A percentile compares a stretch with the other conserved stretches of the same genome.
These are phyloP conservation scores for Chlorociboria aeruginascens DNA, from an alignment of 495 filamentous ascomycete genomes.

Conservation along the genomic window DNA sequence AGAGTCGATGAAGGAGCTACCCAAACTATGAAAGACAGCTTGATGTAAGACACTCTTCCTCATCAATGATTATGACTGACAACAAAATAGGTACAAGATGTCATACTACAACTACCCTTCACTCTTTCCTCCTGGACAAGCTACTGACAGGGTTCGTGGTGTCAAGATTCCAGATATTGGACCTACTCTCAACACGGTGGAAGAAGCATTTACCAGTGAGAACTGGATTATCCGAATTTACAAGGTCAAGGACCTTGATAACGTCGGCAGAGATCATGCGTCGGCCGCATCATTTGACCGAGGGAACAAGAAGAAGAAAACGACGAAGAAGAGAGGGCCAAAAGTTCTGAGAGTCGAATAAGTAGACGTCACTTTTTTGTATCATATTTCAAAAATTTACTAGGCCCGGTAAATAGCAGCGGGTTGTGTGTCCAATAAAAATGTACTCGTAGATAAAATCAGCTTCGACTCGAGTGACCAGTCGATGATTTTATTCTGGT, in stretches of 20 bases:
- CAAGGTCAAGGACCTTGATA: slow-evolving; percentile 98
- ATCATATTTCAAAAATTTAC: slow-evolving; percentile 15
- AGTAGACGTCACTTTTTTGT: slow-evolving; percentile 13
- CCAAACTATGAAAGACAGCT: slow-evolving; percentile 96
- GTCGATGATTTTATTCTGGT: neutral
- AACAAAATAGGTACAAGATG: slow-evolving; percentile 87
- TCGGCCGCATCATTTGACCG: slow-evolving; percentile 79
- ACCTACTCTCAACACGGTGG: slow-evolving; percentile 75
- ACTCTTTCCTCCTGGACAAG: slow-evolving; percentile 87
- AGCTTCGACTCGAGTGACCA: neutral
- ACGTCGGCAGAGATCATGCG: slow-evolving; percentile 80
- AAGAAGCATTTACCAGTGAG: slow-evolving; percentile 97
- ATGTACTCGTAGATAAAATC: neutral
- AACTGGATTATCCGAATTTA: slow-evolving; percentile 99
- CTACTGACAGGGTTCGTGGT: slow-evolving; percentile 80
- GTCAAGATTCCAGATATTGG: slow-evolving; percentile 71
- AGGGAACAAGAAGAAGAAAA: slow-evolving; percentile 89
- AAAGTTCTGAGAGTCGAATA: slow-evolving; percentile 78
- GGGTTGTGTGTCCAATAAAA: neutral
- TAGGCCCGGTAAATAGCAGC: neutral
- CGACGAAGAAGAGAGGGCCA: slow-evolving; percentile 64
- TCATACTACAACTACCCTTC: slow-evolving; percentile 95
- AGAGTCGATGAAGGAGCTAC: slow-evolving; percentile 87
- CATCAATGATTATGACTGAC: slow-evolving; percentile 24
- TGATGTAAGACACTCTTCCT: slow-evolving; percentile 61